Base-by-base conservation (phyloP, 768 basidiomycete genomes). In the Mycena amicta region DNA sequence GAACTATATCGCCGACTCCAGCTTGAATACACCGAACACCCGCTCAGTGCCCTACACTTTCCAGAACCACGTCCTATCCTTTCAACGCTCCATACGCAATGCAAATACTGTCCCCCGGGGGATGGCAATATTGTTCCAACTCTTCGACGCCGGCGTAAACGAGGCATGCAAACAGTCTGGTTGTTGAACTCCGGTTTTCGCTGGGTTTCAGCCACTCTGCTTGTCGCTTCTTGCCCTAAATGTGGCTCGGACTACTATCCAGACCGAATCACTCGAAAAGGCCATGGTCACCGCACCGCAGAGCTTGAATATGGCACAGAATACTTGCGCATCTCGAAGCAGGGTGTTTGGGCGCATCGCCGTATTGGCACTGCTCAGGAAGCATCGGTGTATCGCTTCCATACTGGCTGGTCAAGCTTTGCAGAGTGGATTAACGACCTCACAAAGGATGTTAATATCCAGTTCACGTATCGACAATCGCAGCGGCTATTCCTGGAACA, bases 361-460 rank as follows among this genome's bases (percentile, higher is more conserved):
- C 57, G 33, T 25, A 53, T 73, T 41, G 72, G 67, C 0, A 2
- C 62, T n/a, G 60, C 60, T 1, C 71, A 72, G 47, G 70, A 71
- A 54, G 53, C 55, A 11, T 66, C 70, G 8, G 25, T 70, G 28
- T 53, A 66, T 12, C 53, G 66, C 0, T 69, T 69, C 46, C 67
- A 68, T 29, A 53, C 66, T n/a, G 69, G 70, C n/a, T 72, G 70
- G 67, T 68, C 70, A 1, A 70, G 69, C 52, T 72, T 69, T 56
- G 63, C 72, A 5, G 56, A 65, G 1, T 71, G 62, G 58, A 30
- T 72, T 18, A 73, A 73, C 45, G 67, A 67, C 16, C 47, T 18
- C 8, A 49, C 15, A 39, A 39, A 8, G 29, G 27, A 8, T 45
- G 43, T 18, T 18, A 18, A 37, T 18, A 37, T 16, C 43, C 6